Conservation (phyloP, 176 grass and related monocot genomes). For the Juncus effusus region DNA sequence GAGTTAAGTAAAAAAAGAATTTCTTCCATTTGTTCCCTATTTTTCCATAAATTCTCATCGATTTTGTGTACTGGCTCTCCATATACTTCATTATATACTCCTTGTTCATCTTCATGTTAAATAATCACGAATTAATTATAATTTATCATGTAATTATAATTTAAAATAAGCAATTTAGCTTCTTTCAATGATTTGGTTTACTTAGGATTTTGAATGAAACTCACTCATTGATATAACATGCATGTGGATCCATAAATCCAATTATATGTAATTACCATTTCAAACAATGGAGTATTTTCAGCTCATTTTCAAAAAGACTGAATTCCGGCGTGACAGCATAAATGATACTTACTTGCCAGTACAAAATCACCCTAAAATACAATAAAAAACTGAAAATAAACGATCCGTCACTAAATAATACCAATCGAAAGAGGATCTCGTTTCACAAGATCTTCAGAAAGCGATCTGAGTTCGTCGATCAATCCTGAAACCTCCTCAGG, state of each 20-base stretch:
- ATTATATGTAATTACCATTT: not conserved
- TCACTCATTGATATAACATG: not conserved
- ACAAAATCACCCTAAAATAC: not conserved
- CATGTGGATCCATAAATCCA: not conserved
- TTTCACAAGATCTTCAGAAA: conserved; percentile 45
- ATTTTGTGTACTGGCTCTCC: conserved; percentile 76
- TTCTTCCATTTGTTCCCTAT: conserved; percentile 98
- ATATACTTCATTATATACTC: conserved; percentile 55
- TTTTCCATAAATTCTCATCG: conserved; percentile 99
- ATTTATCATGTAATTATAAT: too few species aligned
- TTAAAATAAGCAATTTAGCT: too few species aligned
- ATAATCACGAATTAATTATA: conserved; percentile 15
- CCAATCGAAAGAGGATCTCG: conserved; percentile 33
- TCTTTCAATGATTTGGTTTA: not conserved
- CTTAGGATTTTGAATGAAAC: conserved; percentile 14
- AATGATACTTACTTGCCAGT: conserved; percentile 5
- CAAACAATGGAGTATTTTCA: not conserved
- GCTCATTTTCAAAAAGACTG: not conserved
- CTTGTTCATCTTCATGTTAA: conserved; percentile 59
- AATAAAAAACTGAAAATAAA: not conserved
- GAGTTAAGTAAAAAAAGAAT: conserved; percentile 69
- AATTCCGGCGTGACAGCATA: not conserved
- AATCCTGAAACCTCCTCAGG: conserved; percentile 39
- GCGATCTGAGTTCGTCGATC: conserved; percentile 40
- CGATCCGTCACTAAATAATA: conserved; percentile 21